Evolutionary conservation across 345 rosid genomes (phyloP).

Genomic region (Heritiera fomes): DNA sequence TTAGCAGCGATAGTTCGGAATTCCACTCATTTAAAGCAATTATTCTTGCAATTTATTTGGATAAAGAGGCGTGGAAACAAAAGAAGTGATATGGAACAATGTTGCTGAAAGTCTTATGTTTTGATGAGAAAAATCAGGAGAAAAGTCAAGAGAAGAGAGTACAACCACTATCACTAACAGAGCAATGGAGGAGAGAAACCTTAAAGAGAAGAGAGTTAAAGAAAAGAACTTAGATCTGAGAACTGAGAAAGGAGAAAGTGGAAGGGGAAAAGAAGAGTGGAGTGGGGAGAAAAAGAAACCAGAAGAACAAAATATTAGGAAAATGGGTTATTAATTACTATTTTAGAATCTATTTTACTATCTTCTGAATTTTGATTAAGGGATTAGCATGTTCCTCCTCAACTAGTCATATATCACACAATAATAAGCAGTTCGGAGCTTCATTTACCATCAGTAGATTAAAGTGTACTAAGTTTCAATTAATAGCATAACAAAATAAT

Average conservation of each 20-base stretch:
- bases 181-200: neutral
- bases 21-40: neutral
- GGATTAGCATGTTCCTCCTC: neutral
- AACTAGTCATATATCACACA: neutral
- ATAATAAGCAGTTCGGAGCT: slow-evolving; percentile 6
- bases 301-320: neutral
- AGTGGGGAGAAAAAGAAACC: neutral
- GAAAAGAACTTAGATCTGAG: neutral
- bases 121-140: neutral
- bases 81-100: neutral
- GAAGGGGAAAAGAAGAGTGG: too few species aligned
- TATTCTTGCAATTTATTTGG: neutral
- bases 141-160: neutral
- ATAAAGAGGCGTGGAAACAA: neutral
- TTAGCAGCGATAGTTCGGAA: neutral
- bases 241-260: neutral
- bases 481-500: neutral
- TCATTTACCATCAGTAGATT: neutral
- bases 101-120: neutral
- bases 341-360: neutral
- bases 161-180: neutral
- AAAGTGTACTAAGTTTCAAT: neutral
- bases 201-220: neutral
- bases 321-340: neutral
- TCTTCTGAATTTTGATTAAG: neutral